Percentiles rank a stretch among this genome's conserved stretches.
phyloP scores from a whole-genome alignment of 139 green algal genomes.

The Dunaliella sp. region DNA sequence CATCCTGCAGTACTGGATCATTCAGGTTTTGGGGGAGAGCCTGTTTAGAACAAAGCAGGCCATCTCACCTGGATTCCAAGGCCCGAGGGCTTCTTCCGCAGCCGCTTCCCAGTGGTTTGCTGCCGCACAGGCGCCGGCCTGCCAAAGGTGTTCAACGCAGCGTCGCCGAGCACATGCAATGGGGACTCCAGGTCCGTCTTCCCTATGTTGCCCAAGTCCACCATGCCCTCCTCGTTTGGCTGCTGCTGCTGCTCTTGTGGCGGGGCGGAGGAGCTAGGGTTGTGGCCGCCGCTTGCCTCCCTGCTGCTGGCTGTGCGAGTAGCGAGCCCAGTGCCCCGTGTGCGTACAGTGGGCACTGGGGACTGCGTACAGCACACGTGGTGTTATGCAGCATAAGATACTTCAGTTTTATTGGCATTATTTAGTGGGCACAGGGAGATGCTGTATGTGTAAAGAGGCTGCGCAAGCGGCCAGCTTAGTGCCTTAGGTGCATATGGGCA shows the following conservation, averaged over 20 bases:
- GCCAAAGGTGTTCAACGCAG: background rate
- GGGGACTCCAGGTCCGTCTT: conserved; percentile 19
- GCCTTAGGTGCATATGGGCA: no score
- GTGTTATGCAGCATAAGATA: no score
- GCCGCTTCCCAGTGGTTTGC: background rate
- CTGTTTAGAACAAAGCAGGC: no score
- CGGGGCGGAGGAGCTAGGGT: background rate
- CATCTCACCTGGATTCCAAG: background rate
- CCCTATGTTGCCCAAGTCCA: background rate
- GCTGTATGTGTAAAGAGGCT: no score
- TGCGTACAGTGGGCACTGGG: background rate
- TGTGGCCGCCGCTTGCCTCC: background rate
- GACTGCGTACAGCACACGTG: background rate
- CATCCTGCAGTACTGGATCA: no score
- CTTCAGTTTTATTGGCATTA: no score
- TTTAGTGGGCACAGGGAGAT: no score
- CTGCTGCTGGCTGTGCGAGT: background rate
- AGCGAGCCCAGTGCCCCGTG: background rate
- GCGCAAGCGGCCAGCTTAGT: no score
- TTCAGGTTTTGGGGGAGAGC: no score
- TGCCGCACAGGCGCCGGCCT: background rate
- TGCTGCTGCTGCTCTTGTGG: background rate
- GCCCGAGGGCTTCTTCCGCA: background rate
- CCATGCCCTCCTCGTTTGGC: conserved; percentile 4
- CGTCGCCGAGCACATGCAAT: conserved; percentile 37